phyloP scores from a whole-genome alignment of 306 rosid species.

The Vigna reflexopilosa region DNA sequence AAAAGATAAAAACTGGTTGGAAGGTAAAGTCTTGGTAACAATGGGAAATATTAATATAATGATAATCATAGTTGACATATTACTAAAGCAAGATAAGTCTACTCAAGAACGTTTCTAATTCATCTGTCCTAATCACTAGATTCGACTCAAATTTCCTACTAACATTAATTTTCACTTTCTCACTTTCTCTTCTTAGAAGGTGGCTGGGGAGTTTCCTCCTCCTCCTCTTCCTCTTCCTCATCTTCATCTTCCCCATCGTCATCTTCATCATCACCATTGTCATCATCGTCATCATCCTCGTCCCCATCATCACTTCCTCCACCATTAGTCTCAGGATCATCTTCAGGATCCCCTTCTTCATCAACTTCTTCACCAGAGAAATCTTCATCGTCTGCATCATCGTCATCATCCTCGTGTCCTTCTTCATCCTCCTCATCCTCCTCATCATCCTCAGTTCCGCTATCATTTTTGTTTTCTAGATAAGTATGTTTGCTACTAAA shows the following conservation, averaged over 20 bases:
- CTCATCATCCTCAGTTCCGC: constrained; percentile 64
- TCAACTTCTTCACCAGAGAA: constrained; percentile 61
- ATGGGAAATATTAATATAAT: constrained; percentile 43
- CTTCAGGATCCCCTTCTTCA: constrained; percentile 59
- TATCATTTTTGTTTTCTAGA: constrained; percentile 54
- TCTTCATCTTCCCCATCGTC: constrained; percentile 27
- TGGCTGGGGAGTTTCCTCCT: constrained; percentile 55
- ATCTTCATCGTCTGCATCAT: constrained; percentile 54
- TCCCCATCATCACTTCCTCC: constrained; percentile 62
- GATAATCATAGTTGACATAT: constrained; percentile 36
- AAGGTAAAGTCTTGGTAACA: constrained; percentile 29
- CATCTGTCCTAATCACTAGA: constrained; percentile 51
- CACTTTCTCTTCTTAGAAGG: constrained; percentile 59
- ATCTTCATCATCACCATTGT: neutral
- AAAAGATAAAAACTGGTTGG: constrained; percentile 12
- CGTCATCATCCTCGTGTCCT: constrained; percentile 52
- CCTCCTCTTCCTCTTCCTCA: constrained; percentile 31
- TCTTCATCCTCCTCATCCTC: constrained; percentile 51
- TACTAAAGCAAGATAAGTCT: constrained; percentile 37
- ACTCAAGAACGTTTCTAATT: constrained; percentile 42
- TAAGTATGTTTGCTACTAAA: constrained; percentile 42
- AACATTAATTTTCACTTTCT: constrained; percentile 50
- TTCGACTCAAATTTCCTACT: constrained; percentile 27
- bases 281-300: constrained; percentile 50
- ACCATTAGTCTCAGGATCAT: constrained; percentile 64